Conservation (phyloP, 1,284 basidiomycete species). For the Puccinia hordei region DNA sequence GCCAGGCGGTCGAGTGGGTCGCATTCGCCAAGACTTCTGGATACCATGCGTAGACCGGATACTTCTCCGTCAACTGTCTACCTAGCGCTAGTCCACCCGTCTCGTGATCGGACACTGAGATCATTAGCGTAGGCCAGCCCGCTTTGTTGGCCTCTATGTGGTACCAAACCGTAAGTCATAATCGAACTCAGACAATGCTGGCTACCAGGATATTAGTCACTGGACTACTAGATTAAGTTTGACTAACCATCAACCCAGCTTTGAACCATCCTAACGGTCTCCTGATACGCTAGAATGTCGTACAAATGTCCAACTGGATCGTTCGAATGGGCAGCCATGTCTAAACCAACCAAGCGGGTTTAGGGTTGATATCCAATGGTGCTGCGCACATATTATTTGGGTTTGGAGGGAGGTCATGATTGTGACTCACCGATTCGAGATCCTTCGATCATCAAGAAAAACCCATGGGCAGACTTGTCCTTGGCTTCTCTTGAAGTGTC, state of each 20-base stretch:
- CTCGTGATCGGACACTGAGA: constrained; percentile 61
- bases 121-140: constrained; percentile 58
- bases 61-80: constrained; percentile 57
- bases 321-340: constrained; percentile 56
- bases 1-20: constrained; percentile 58
- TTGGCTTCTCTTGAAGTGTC: constrained; percentile 47
- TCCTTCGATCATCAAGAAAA: constrained; percentile 55
- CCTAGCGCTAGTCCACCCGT: constrained; percentile 61
- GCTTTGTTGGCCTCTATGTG: constrained; percentile 54
- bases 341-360: constrained; percentile 37
- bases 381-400: too few species aligned
- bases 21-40: constrained; percentile 59
- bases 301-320: constrained; percentile 57
- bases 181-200: background rate
- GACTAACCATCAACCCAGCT: constrained; percentile 55
- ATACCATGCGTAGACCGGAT: constrained; percentile 58
- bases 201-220: too few species aligned
- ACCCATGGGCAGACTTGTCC: constrained; percentile 52
- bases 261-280: constrained; percentile 58
- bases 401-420: background rate
- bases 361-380: background rate
- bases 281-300: constrained; percentile 60
- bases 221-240: background rate
- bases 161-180: background rate
- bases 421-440: constrained; percentile 43